These are phyloP conservation scores for Penicillium nucicola DNA, from an alignment of 495 filamentous ascomycete genomes.

Conservation along the genomic window DNA sequence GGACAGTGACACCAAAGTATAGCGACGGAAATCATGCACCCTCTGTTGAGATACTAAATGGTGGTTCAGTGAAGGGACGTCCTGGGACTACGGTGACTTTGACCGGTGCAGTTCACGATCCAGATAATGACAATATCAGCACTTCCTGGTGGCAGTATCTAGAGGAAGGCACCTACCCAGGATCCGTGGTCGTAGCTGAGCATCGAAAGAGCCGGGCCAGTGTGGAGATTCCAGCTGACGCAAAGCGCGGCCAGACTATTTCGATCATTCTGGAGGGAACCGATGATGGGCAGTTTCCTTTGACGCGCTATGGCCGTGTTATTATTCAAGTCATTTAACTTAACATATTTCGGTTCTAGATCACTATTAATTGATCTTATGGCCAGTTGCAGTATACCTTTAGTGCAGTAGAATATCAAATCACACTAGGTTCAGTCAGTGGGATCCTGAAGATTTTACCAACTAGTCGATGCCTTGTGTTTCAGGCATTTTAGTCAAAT, in stretches of 20 bases:
- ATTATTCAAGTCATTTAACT: conserved; percentile 4
- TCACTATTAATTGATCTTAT: too few species aligned
- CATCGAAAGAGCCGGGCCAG: neutral
- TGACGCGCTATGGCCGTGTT: conserved; percentile 11
- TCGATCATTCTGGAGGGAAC: conserved; percentile 14
- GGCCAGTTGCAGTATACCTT: too few species aligned
- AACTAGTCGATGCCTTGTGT: too few species aligned
- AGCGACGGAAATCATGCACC: conserved; percentile 27
- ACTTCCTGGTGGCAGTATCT: conserved; percentile 15
- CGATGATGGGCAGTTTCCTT: conserved; percentile 6
- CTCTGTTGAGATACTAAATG: conserved; percentile 7
- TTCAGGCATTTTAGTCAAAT: too few species aligned
- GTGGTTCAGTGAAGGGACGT: neutral
- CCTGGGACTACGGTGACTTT: conserved; percentile 4
- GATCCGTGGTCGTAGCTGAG: conserved; percentile 1
- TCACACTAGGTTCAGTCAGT: too few species aligned
- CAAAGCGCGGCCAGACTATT: conserved; percentile 9
- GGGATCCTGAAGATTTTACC: too few species aligned
- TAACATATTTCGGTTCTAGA: neutral
- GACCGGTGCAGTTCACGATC: conserved; percentile 6
- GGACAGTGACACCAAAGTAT: conserved; percentile 29
- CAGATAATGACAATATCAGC: conserved; percentile 7
- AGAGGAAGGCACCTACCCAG: conserved; percentile 12
- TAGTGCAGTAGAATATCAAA: too few species aligned
- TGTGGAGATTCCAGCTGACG: conserved; percentile 4